phyloP scores from a whole-genome alignment of 78 protist genomes.

The Corallochytrium limacisporum region DNA sequence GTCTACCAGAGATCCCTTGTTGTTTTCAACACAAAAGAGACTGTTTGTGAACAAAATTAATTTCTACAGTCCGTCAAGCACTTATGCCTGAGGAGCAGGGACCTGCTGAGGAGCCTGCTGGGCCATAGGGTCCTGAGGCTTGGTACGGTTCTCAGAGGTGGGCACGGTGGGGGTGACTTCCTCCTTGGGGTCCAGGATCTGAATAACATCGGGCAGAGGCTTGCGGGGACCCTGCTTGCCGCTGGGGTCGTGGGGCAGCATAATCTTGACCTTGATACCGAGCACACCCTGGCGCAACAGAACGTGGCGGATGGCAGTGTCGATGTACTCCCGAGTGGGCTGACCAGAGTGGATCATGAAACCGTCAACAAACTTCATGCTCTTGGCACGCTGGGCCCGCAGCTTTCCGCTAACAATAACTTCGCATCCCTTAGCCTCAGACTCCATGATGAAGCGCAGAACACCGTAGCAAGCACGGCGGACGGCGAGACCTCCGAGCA shows the following conservation, averaged over 20 bases:
- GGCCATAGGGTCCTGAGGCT: too few relatives aligned
- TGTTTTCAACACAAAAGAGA: too few relatives aligned
- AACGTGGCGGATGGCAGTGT: constrained; percentile 86
- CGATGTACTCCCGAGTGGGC: constrained; percentile 54
- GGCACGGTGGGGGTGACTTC: constrained; percentile 21
- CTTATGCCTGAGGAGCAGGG: too few relatives aligned
- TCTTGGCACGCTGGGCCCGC: constrained; percentile 97
- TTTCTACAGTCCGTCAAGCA: too few relatives aligned
- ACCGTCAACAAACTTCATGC: constrained; percentile 98
- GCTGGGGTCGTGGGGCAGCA: constrained; percentile 87
- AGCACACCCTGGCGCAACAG: constrained; percentile 84
- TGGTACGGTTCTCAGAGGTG: not conserved
- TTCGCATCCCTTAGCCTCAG: constrained; percentile 97
- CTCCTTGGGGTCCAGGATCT: constrained; percentile 79
- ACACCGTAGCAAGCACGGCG: constrained; percentile 98
- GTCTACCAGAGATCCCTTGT: too few relatives aligned
- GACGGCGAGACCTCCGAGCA: constrained; percentile 92
- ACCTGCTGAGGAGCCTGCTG: too few relatives aligned
- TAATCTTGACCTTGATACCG: constrained; percentile 95
- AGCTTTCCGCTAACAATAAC: constrained; percentile 96
- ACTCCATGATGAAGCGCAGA: constrained; percentile 91
- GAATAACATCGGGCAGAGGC: constrained; percentile 72
- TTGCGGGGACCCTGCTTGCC: constrained; percentile 73
- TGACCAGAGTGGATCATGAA: constrained; percentile 86
- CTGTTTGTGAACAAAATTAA: too few relatives aligned